These are phyloP conservation scores for Phoma herbarum DNA, from an alignment of 2,329 filamentous ascomycete species.

Conservation along the genomic window DNA sequence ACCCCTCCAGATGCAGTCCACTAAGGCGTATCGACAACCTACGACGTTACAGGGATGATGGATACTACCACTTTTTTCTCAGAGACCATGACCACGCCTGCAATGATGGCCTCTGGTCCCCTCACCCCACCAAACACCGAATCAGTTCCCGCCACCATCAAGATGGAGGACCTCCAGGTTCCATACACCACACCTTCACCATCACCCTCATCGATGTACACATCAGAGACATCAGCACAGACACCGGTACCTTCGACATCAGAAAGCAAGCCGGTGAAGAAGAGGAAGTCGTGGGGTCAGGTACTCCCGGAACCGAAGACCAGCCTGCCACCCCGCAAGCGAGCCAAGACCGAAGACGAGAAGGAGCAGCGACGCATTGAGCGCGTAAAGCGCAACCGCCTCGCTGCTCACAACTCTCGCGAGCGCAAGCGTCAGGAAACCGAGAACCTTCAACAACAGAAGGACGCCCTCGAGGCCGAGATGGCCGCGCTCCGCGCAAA, in stretches of 20 bases:
- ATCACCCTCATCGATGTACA: constrained; percentile 28
- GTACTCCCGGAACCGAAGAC: constrained; percentile 97
- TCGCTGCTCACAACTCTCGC: constrained; percentile 93
- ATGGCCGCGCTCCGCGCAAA: constrained; percentile 64
- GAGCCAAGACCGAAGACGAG: constrained; percentile 97
- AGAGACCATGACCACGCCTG: constrained; percentile 36
- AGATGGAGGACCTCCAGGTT: constrained; percentile 53
- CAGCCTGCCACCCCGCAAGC: constrained; percentile 92
- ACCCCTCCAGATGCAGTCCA: constrained; percentile 44
- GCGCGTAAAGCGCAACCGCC: constrained; percentile 93
- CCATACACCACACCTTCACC: constrained; percentile 36
- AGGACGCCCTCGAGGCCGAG: constrained; percentile 69
- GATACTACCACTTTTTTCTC: constrained; percentile 34
- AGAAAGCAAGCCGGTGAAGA: constrained; percentile 75
- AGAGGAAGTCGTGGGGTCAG: constrained; percentile 98
- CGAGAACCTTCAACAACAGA: constrained; percentile 77
- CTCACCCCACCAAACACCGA: constrained; percentile 37
- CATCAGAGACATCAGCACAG: constrained; percentile 29
- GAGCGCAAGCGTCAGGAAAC: constrained; percentile 93
- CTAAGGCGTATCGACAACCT: constrained; percentile 40
- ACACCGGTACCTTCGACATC: constrained; percentile 35
- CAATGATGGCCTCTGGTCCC: constrained; percentile 36
- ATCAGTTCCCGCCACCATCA: constrained; percentile 48
- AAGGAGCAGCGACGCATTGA: constrained; percentile 98
- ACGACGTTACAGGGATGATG: constrained; percentile 41